Evolutionary conservation across 129 eudicot species (phyloP).

Genomic region (Gnaphalium uliginosum): DNA sequence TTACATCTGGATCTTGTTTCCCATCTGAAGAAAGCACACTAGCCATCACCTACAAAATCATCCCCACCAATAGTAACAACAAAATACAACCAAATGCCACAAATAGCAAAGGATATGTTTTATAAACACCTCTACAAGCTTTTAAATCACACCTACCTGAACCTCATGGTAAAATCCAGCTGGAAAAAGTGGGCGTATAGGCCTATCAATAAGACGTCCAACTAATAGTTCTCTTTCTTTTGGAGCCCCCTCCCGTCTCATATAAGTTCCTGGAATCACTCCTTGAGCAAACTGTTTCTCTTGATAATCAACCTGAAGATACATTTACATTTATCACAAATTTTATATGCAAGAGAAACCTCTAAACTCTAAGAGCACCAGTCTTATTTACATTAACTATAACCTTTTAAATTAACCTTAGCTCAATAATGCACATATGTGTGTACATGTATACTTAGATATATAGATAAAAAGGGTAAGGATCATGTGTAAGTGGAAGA

Average conservation of each 20-base stretch:
- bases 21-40: slow-evolving; percentile 98
- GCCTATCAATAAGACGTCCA: slow-evolving; percentile 93
- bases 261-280: slow-evolving; percentile 82
- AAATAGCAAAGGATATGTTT: not conserved
- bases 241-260: slow-evolving; percentile 99
- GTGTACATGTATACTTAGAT: too few species aligned
- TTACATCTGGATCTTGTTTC: slow-evolving; percentile 95
- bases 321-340: slow-evolving; percentile 6
- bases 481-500: not conserved
- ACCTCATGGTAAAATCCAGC: slow-evolving; percentile 94
- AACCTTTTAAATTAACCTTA: not conserved
- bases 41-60: slow-evolving; percentile 65
- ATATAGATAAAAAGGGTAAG: not conserved
- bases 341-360: not conserved
- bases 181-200: slow-evolving; percentile 94
- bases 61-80: not conserved
- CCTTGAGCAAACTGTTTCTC: slow-evolving; percentile 99
- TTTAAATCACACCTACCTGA: slow-evolving; percentile 43
- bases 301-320: slow-evolving; percentile 85
- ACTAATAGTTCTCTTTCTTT: slow-evolving; percentile 89
- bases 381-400: not conserved
- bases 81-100: not conserved
- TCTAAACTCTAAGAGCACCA: not conserved
- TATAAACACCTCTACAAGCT: not conserved
- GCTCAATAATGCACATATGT: not conserved